Evolutionary conservation across 768 basidiomycete genomes (phyloP).

Genomic region (Tricholoma furcatifolium): DNA sequence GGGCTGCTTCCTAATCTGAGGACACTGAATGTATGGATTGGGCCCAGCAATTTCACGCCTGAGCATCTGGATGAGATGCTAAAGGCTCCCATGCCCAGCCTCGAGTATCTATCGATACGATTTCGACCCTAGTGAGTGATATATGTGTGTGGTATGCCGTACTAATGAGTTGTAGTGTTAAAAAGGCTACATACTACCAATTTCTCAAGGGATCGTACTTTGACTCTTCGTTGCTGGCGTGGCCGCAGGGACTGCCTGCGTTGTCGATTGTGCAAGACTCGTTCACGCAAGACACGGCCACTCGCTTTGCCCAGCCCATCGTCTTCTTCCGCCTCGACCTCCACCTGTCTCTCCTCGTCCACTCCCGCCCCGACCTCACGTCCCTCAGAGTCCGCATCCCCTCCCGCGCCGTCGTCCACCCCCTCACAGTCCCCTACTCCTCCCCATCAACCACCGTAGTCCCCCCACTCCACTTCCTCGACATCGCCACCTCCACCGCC

Average conservation of each 20-base stretch:
- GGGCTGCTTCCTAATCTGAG: slow-evolving; percentile 50
- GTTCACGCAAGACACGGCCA: slow-evolving; percentile 32
- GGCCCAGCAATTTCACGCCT: slow-evolving; percentile 72
- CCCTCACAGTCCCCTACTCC: slow-evolving; percentile 24
- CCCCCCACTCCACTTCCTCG: slow-evolving; percentile 58
- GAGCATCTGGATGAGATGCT: slow-evolving; percentile 77
- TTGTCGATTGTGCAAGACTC: slow-evolving; percentile 72
- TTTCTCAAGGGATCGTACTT: slow-evolving; percentile 90
- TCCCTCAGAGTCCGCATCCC: slow-evolving; percentile 74
- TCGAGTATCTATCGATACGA: slow-evolving; percentile 60
- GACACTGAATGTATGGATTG: slow-evolving; percentile 63
- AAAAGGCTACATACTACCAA: slow-evolving; percentile 75
- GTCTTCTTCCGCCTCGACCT: slow-evolving; percentile 76
- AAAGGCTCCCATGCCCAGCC: slow-evolving; percentile 38
- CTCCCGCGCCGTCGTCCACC: slow-evolving; percentile 50
- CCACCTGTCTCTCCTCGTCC: slow-evolving; percentile 42
- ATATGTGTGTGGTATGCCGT: neutral
- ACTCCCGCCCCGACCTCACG: slow-evolving; percentile 50
- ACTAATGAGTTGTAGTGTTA: slow-evolving; percentile 36
- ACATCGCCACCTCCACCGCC: slow-evolving; percentile 72
- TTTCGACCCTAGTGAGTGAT: slow-evolving; percentile 80
- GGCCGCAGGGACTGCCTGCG: slow-evolving; percentile 48
- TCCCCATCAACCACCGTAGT: slow-evolving; percentile 29
- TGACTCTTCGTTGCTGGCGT: slow-evolving; percentile 66
- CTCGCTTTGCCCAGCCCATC: slow-evolving; percentile 78